Conservation (phyloP, 1,284 basidiomycete genomes). For the Moniliophthora roreri region DNA sequence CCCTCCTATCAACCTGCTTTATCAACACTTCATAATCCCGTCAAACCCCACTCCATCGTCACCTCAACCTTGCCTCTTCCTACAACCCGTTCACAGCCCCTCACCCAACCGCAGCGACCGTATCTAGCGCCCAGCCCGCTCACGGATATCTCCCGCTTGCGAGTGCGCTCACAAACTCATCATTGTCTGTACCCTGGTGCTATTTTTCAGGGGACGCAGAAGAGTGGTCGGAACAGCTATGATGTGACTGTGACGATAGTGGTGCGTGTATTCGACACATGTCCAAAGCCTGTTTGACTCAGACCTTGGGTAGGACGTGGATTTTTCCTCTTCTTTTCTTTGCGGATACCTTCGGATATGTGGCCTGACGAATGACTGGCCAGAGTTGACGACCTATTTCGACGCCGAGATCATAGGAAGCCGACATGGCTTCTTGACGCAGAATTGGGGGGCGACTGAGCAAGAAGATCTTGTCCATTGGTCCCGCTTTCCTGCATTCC, state of each 20-base stretch:
- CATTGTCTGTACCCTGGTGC: slow-evolving; percentile 83
- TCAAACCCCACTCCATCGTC: background rate
- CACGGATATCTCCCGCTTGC: slow-evolving; percentile 72
- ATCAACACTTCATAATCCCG: background rate
- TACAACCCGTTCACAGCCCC: background rate
- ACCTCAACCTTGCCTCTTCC: background rate
- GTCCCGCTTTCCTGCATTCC: slow-evolving; percentile 89
- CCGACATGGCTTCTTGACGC: slow-evolving; percentile 85
- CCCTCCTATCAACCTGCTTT: background rate
- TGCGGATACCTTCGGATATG: slow-evolving; percentile 90
- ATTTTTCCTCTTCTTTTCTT: slow-evolving; percentile 75
- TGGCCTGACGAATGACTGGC: slow-evolving; percentile 87
- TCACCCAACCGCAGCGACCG: background rate
- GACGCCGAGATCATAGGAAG: slow-evolving; percentile 91
- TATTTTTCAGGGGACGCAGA: slow-evolving; percentile 78
- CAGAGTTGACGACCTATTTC: slow-evolving; percentile 90
- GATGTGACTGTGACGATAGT: slow-evolving; percentile 82
- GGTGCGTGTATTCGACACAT: slow-evolving; percentile 44
- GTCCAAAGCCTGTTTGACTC: slow-evolving; percentile 3
- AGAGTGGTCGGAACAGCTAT: slow-evolving; percentile 82
- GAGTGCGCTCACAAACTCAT: slow-evolving; percentile 71
- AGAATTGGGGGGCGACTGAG: slow-evolving; percentile 84
- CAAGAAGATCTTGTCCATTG: slow-evolving; percentile 90
- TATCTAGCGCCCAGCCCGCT: slow-evolving; percentile 48
- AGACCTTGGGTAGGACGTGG: slow-evolving; percentile 62